phyloP scores from a whole-genome alignment of 306 rosid genomes.

The Datisca glomerata region DNA sequence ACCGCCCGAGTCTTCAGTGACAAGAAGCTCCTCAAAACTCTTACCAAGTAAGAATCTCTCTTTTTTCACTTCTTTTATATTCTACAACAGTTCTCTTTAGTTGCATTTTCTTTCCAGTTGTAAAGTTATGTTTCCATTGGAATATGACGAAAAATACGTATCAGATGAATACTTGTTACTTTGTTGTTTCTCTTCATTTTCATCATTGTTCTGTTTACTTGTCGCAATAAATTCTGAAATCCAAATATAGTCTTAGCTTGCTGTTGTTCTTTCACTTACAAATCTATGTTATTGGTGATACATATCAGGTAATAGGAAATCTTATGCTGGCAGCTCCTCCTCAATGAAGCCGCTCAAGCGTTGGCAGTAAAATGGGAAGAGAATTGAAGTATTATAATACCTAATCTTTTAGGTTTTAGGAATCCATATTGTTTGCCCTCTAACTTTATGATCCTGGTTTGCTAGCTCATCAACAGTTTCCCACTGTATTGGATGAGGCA shows the following conservation, averaged over 20 bases:
- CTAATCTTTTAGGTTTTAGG: neutral
- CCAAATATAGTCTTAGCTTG: neutral
- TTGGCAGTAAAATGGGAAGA: constrained; percentile 46
- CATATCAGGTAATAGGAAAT: constrained; percentile 45
- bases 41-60: constrained; percentile 37
- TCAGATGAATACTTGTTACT: too few relatives aligned
- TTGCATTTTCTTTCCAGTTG: too few relatives aligned
- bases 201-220: too few relatives aligned
- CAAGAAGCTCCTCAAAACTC: constrained; percentile 55
- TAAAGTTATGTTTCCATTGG: too few relatives aligned
- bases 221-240: constrained; percentile 4
- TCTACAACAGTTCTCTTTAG: too few relatives aligned
- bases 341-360: constrained; percentile 40
- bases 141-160: too few relatives aligned
- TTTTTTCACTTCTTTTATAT: neutral
- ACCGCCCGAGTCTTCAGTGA: constrained; percentile 43
- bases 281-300: constrained; percentile 9
- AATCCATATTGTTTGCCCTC: neutral
- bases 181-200: neutral
- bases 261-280: constrained; percentile 11
- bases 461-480: neutral
- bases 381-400: too few relatives aligned
- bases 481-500: neutral
- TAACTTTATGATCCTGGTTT: neutral
- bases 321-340: constrained; percentile 45